phyloP scores from a whole-genome alignment of 2,329 filamentous ascomycete species.

The Pseudogymnoascus sp. region DNA sequence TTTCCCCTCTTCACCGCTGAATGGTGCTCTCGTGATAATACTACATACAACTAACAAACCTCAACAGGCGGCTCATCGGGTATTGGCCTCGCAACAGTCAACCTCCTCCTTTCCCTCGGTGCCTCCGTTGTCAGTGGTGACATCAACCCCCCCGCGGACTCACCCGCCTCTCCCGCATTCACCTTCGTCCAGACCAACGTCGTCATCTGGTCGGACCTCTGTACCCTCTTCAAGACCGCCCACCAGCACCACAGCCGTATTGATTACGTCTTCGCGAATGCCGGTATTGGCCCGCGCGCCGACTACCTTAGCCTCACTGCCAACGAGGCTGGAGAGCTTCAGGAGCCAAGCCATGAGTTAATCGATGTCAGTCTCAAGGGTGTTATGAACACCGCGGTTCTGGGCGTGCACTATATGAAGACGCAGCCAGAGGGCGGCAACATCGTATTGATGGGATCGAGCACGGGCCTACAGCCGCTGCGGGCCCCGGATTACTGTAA shows the following conservation, averaged over 20 bases:
- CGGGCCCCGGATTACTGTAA: constrained; percentile 42
- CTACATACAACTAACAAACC: constrained; percentile 14
- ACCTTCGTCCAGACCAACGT: constrained; percentile 34
- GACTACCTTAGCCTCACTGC: constrained; percentile 40
- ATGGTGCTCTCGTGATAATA: constrained; percentile 4
- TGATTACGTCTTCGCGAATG: constrained; percentile 35
- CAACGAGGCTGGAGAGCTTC: constrained; percentile 41
- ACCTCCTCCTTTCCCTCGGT: constrained; percentile 42
- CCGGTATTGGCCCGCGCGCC: constrained; percentile 41
- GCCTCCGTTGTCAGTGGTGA: constrained; percentile 49
- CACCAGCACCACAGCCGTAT: constrained; percentile 28
- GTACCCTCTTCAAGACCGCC: constrained; percentile 42
- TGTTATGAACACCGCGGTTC: constrained; percentile 40
- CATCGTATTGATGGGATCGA: constrained; percentile 45
- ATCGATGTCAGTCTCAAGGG: constrained; percentile 44
- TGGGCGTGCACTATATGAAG: constrained; percentile 43
- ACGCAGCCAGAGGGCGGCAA: constrained; percentile 40
- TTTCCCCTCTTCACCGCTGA: background rate
- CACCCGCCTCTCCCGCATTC: constrained; percentile 23
- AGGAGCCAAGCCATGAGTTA: constrained; percentile 35
- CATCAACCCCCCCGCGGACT: constrained; percentile 34
- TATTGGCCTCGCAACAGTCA: constrained; percentile 48
- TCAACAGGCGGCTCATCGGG: constrained; percentile 46
- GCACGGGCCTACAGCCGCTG: constrained; percentile 42
- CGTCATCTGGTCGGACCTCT: constrained; percentile 39